Evolutionary conservation across 306 rosid genomes (phyloP), one percentile per base, ranked within the genome.

Genomic region (Medicago arabica): DNA sequence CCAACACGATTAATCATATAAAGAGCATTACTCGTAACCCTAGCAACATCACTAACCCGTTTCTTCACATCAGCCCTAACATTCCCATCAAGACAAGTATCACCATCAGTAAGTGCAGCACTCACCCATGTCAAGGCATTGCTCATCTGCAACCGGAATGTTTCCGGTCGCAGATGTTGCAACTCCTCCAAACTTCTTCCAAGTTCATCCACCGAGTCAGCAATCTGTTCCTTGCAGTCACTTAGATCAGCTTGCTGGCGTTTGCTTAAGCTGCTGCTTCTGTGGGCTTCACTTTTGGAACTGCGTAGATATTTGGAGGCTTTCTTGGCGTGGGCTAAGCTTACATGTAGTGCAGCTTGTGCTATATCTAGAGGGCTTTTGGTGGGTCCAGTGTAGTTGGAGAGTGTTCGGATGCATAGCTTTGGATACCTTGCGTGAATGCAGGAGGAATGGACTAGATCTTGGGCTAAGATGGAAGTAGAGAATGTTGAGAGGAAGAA

Each of bases 101-200:
- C 93, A 18, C 91, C 97, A 38, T 93, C 82, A 0, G 97, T 89
- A 63, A 90, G 77, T 10, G 98, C 96, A 1, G 96, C 97, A 65
- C 98, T 93, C 5, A 79, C 87, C 98, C 98, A 93, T 6, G 97
- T 93, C 90, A 87, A 71, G 0, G 93, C 93, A 73, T 93, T 89
- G 34, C 90, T 87, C 95, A 93, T 85, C 83, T 93, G 92, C 88
- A 85, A 85, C 62, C 49, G 71, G 76, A 93, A 88, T 1, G 85
- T 81, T 50, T 76, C 88, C 14, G 68, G 44, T 1, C 78, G 76
- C 53, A 93, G 87, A 80, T 93, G 95, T 46, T 77, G 70, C 43
- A 93, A 49, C 82, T 89, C 90, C 18, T 64, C 61, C 17, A 93
- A 70, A 36, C 97, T 86, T 54, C 34, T 61, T 31, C 74, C 72